phyloP scores from a whole-genome alignment of 331 rosid genomes.

The Cydonia oblonga region DNA sequence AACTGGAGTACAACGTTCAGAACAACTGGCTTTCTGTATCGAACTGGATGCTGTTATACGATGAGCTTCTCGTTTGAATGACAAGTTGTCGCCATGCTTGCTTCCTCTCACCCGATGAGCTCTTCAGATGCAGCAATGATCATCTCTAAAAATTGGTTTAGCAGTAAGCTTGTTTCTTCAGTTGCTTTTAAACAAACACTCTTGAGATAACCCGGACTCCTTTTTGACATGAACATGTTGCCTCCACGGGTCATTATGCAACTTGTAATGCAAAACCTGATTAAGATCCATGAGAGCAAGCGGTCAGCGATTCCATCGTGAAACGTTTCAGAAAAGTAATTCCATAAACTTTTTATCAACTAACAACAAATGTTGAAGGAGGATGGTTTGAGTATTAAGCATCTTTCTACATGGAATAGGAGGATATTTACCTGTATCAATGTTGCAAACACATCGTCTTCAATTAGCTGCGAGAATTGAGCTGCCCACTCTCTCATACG shows the following conservation, averaged over 20 bases:
- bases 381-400: not conserved
- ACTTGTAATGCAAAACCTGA: conserved; percentile 76
- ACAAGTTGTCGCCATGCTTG: not conserved
- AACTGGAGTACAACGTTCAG: not conserved
- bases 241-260: conserved; percentile 84
- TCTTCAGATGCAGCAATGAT: not conserved
- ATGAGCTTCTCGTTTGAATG: not conserved
- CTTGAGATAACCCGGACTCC: conserved; percentile 57
- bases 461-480: conserved; percentile 41
- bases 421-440: conserved; percentile 47
- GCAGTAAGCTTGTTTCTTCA: not conserved
- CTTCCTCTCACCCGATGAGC: not conserved
- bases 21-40: not conserved
- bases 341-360: not conserved
- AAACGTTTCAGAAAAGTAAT: not conserved
- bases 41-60: not conserved
- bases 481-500: conserved; percentile 59
- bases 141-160: not conserved
- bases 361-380: not conserved
- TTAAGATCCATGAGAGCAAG: conserved; percentile 7
- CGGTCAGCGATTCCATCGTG: not conserved
- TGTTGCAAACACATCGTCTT: conserved; percentile 68
- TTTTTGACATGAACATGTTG: conserved; percentile 30
- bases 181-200: conserved; percentile 42
- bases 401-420: conserved; percentile 2